These are phyloP conservation scores for Aquanectria penicillioides DNA, from an alignment of 2,329 filamentous ascomycete species.

Conservation along the genomic window DNA sequence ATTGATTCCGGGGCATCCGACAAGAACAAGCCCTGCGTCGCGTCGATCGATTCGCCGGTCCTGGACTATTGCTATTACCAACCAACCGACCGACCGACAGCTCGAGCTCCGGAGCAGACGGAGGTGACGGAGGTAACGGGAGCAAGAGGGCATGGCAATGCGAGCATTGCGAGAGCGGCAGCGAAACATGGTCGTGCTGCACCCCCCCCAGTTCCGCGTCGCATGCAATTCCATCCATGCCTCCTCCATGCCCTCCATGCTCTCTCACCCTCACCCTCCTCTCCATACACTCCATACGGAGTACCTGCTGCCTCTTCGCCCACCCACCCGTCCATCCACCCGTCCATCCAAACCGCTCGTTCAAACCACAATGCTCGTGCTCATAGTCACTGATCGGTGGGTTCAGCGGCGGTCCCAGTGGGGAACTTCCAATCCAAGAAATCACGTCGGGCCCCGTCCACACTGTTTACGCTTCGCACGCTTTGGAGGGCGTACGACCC, in stretches of 20 bases:
- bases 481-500: not conserved
- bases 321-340: not conserved
- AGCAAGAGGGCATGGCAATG: not conserved
- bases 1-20: constrained; percentile 40
- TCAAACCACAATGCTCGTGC: too few species aligned
- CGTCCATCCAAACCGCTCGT: too few species aligned
- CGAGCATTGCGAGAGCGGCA: not conserved
- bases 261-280: too few species aligned
- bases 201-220: not conserved
- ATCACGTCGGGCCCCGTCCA: constrained; percentile 1
- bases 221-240: too few species aligned
- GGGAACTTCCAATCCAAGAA: not conserved
- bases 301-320: not conserved
- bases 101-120: constrained; percentile 5
- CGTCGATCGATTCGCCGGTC: too few species aligned
- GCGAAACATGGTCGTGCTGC: not conserved
- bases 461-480: not conserved
- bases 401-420: not conserved
- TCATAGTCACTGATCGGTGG: not conserved
- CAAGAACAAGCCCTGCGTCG: not conserved
- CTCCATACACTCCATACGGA: too few species aligned
- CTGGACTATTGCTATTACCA: not conserved
- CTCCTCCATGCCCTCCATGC: too few species aligned
- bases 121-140: constrained; percentile 18
- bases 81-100: not conserved